Evolutionary conservation across 164 flowering plant genomes (phyloP), one percentile per base, ranked within the genome.

Genomic region (Kingdonia uniflora): DNA sequence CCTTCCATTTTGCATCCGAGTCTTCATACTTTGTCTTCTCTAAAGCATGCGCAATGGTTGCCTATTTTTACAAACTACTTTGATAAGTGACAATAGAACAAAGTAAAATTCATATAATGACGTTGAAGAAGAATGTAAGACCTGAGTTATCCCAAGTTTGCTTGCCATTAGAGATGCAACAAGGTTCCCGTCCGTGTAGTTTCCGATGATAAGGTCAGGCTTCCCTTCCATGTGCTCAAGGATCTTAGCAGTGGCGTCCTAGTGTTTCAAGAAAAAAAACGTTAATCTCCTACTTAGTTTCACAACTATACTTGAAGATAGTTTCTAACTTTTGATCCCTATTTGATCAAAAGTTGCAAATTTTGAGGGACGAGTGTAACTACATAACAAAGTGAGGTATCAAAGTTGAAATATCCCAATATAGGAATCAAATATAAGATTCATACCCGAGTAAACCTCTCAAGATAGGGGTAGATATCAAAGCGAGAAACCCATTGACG

Each of bases 11-110:
- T 14, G 70, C 68, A 60, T 94, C 97, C 5, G 99, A 94, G 66
- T 89, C 92, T 65, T 84, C 92, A 26, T 94, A 94, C 68, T 94
- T 94, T 1, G 97, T 89, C 66, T 89, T 94, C 76, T 94, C 99
- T 19, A 94, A 67, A 51, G 99, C 99, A 72, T 94, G 99, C 14
- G 99, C 99, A 43, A 94, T 87, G 5, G 96, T 89, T 64, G 75
- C 97, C 99, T 92, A 55, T 12, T 42, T 42, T 49, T 16, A 64
- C 11, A 62, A 5, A 14, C 29, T 2, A 24, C 37, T 11, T 43
- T 42, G 11, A 51, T 7, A 41, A 26, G 20, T 22, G 20, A 59
- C 8, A 14, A 38, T 0, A 40, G 39, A 29, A 13, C n/a, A 20
- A 25, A 20, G 17, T 12, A 23, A 16, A 10, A 17, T 24, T n/a